Base-by-base conservation (phyloP, 352 stramenopile genomes). In the Pythium aristosporum region DNA sequence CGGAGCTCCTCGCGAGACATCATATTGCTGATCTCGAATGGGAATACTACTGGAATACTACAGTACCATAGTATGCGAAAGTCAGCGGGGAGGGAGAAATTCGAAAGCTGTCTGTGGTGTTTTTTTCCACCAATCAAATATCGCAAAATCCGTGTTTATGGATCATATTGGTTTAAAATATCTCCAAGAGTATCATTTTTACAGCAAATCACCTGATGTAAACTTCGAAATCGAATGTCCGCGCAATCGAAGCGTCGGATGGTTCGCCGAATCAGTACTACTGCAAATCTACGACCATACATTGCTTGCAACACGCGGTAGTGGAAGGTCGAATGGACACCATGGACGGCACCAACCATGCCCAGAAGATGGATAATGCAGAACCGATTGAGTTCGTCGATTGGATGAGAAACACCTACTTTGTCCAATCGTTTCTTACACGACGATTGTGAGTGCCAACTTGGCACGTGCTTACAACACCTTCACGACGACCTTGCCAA, bases 401-500 rank as follows among this genome's bases (percentile, higher is more conserved):
- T 42, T 42, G 36, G 36, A 42, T 42, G 36, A 42, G 6, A 42
- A 18, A 18, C 36, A 42, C 6, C 36, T 2, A 42, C 6, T 42
- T 42, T 16, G 5, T 18, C 36, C 36, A 42, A 42, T 42, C 36
- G 9, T 42, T 2, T 42, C 1, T 42, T 2, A 41, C 36, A 12
- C n/a, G n/a, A n/a, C n/a, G n/a, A n/a, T n/a, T n/a, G n/a, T n/a
- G n/a, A n/a, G n/a, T n/a, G n/a, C n/a, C n/a, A n/a, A n/a, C n/a
- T n/a, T n/a, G n/a, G n/a, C n/a, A n/a, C n/a, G n/a, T n/a, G n/a
- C n/a, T n/a, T n/a, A n/a, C n/a, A n/a, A n/a, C n/a, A n/a, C n/a
- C 53, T 69, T 63, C 30, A 69, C 39, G 28, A 69, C 49, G 42
- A 69, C 56, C 63, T 69, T 69, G 54, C 77, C 77, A 43, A 72